A percentile compares a stretch with the other conserved stretches of the same genome.
Evolutionary conservation across 176 grass and related monocot species (phyloP).

Genomic region (Olyra latifolia): DNA sequence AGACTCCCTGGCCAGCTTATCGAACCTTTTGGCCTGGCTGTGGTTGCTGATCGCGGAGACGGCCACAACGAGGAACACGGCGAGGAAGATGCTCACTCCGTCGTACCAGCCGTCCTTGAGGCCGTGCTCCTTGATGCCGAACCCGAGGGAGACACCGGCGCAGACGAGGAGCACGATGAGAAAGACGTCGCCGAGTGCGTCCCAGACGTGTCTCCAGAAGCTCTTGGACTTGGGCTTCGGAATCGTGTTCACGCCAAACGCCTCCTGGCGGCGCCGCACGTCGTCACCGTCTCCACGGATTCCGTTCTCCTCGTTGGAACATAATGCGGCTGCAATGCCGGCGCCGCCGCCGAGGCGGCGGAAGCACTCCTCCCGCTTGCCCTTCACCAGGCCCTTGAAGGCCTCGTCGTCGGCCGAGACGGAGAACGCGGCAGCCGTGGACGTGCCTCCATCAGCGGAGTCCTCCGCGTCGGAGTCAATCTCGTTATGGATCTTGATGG

Average conservation of each 20-base stretch:
- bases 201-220: conserved; percentile 51
- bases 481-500: conserved; percentile 15
- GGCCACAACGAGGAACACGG: conserved; percentile 54
- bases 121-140: conserved; percentile 72
- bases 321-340: conserved; percentile 23
- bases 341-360: conserved; percentile 36
- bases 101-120: conserved; percentile 76
- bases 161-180: conserved; percentile 59
- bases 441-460: background rate
- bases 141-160: conserved; percentile 60
- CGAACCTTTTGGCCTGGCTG: conserved; percentile 54
- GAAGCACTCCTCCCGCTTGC: conserved; percentile 28
- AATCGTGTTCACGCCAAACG: conserved; percentile 60
- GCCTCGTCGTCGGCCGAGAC: background rate
- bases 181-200: conserved; percentile 62
- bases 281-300: conserved; percentile 34
- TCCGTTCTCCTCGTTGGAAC: conserved; percentile 36
- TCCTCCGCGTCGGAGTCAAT: background rate
- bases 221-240: conserved; percentile 57
- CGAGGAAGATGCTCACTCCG: conserved; percentile 72
- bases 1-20: conserved; percentile 38
- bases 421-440: background rate
- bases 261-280: conserved; percentile 33
- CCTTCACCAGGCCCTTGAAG: conserved; percentile 53
- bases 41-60: conserved; percentile 72